Percentiles rank a stretch among this genome's conserved stretches.
Conservation (phyloP, 2,329 filamentous ascomycete species). For the Nothopassalora personata region DNA sequence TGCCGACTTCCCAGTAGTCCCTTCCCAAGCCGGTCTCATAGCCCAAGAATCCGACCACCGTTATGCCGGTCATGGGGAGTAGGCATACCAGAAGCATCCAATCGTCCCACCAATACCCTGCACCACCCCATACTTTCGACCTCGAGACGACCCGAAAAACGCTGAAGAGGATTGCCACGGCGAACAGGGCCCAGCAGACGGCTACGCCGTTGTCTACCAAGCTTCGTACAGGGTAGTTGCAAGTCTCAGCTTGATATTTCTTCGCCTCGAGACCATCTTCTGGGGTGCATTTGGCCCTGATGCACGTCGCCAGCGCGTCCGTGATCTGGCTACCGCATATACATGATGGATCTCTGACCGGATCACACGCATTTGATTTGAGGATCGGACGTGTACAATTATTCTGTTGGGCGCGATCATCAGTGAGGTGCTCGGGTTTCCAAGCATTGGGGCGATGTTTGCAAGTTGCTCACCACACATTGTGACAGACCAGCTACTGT, state of each 20-base stretch:
- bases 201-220: not conserved
- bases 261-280: constrained; percentile 2
- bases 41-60: not conserved
- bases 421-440: not conserved
- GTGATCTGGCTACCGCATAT: not conserved
- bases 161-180: constrained; percentile 4
- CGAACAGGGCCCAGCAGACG: constrained; percentile 6
- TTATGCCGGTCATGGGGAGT: constrained; percentile 5
- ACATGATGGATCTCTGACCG: not conserved
- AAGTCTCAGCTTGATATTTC: constrained; percentile 8
- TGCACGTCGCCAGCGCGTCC: not conserved
- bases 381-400: not conserved
- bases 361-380: not conserved
- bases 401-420: not conserved
- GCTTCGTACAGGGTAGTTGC: not conserved
- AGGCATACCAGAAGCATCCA: not conserved
- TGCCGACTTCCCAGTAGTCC: constrained; percentile 8
- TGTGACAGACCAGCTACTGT: not conserved
- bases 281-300: not conserved
- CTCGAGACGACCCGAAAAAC: not conserved
- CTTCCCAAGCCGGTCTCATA: constrained; percentile 1
- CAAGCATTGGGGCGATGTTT: not conserved
- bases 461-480: not conserved
- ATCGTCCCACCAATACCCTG: constrained; percentile 10
- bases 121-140: constrained; percentile 3